phyloP scores from a whole-genome alignment of 2,329 filamentous ascomycete genomes.

The Ascochyta rabiei region DNA sequence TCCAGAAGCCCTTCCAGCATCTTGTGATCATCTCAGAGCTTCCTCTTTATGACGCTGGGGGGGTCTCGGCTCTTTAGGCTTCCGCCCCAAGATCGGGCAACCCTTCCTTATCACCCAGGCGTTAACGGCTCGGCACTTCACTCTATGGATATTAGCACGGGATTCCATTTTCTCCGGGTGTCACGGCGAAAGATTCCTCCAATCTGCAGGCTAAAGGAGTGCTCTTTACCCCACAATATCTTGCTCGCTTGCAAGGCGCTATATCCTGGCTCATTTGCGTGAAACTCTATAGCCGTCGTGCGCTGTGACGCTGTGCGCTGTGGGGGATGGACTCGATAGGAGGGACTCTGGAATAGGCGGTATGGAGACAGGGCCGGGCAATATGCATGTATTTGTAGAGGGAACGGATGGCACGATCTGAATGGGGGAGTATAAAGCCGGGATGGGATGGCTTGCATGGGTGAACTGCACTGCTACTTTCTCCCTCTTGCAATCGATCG shows the following conservation, averaged over 20 bases:
- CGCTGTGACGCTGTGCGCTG: constrained; percentile 2
- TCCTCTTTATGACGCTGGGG: background rate
- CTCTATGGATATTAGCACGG: constrained; percentile 4
- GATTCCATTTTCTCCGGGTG: constrained; percentile 6
- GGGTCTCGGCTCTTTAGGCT: constrained; percentile 1
- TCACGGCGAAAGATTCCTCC: constrained; percentile 4
- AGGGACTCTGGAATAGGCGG: background rate
- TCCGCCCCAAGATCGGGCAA: constrained; percentile 12
- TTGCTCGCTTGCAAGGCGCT: background rate
- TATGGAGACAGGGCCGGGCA: constrained; percentile 1
- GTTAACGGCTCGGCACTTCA: constrained; percentile 2
- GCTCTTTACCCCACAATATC: constrained; percentile 5
- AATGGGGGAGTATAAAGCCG: constrained; percentile 2
- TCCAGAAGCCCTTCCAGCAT: background rate
- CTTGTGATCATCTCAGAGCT: constrained; percentile 2
- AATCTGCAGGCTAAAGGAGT: constrained; percentile 3
- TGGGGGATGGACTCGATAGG: background rate
- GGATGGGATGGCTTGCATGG: background rate
- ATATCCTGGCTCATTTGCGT: constrained; percentile 14
- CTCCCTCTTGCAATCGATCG: background rate
- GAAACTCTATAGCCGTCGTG: background rate
- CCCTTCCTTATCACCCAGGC: constrained; percentile 11
- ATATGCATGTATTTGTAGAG: background rate
- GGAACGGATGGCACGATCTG: background rate
- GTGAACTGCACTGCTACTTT: background rate